Conservation (phyloP, 1,139 yeast species). For the Hansenula sp. region DNA sequence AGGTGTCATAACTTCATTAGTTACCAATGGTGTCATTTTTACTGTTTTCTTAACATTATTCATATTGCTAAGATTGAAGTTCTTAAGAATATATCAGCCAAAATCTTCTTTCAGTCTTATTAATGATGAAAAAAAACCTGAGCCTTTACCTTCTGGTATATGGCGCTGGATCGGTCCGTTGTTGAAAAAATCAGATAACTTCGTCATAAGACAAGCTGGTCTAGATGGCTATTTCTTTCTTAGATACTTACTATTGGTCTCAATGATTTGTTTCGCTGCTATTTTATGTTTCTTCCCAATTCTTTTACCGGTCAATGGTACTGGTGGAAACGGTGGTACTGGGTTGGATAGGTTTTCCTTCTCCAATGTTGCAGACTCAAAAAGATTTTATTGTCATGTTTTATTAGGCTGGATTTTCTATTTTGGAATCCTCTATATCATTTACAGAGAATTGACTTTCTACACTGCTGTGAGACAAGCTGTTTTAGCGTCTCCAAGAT, state of each 20-base stretch:
- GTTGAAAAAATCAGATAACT: conserved; percentile 57
- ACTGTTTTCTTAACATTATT: conserved; percentile 51
- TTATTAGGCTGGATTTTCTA: conserved; percentile 77
- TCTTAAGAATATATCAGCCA: conserved; percentile 65
- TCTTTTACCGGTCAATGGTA: conserved; percentile 62
- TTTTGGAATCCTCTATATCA: conserved; percentile 62
- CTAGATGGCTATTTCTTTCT: conserved; percentile 83
- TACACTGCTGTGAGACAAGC: conserved; percentile 80
- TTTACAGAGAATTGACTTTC: conserved; percentile 79
- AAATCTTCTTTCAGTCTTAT: conserved; percentile 56
- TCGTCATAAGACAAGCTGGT: conserved; percentile 69
- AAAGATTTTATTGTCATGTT: conserved; percentile 83
- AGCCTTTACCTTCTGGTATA: conserved; percentile 58
- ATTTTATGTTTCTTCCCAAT: conserved; percentile 51
- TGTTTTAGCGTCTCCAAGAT: conserved; percentile 74
- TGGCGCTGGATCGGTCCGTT: conserved; percentile 59
- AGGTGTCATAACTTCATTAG: conserved; percentile 58
- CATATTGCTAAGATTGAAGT: conserved; percentile 48
- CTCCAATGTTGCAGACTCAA: conserved; percentile 55
- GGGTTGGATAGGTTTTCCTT: conserved; percentile 82
- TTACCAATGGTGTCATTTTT: conserved; percentile 52
- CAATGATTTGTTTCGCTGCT: conserved; percentile 55
- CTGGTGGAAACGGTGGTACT: conserved; percentile 46
- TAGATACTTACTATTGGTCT: conserved; percentile 65
- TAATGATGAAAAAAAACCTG: conserved; percentile 58